phyloP scores from a whole-genome alignment of 2,329 filamentous ascomycete genomes.

The Ilyonectria sp. region DNA sequence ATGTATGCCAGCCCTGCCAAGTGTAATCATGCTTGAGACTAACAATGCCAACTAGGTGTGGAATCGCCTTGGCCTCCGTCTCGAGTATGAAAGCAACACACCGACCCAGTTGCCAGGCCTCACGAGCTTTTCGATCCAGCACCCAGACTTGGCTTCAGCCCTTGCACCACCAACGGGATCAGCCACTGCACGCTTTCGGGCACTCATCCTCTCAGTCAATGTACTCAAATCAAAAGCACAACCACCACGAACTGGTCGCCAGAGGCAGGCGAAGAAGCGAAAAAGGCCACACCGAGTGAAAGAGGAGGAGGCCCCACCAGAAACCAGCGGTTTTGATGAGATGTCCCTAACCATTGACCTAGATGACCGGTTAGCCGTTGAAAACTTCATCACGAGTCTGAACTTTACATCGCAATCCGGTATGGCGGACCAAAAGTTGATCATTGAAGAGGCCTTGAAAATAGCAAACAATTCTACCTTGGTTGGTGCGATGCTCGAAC shows the following conservation, averaged over 20 bases:
- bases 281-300: constrained; percentile 16
- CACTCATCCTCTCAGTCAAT: constrained; percentile 46
- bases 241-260: neutral
- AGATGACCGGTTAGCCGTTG: constrained; percentile 49
- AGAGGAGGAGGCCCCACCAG: neutral
- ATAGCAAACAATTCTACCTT: constrained; percentile 26
- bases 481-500: constrained; percentile 43
- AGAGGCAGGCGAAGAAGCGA: constrained; percentile 28
- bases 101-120: constrained; percentile 32
- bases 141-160: constrained; percentile 53
- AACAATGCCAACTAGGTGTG: constrained; percentile 47
- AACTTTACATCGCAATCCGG: constrained; percentile 22
- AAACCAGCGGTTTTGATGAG: constrained; percentile 7
- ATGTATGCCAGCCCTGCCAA: constrained; percentile 41
- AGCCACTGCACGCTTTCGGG: constrained; percentile 45
- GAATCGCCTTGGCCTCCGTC: constrained; percentile 49
- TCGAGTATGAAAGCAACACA: constrained; percentile 40
- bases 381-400: constrained; percentile 48
- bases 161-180: constrained; percentile 49
- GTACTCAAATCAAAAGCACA: constrained; percentile 29
- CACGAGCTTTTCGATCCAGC: constrained; percentile 55
- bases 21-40: neutral
- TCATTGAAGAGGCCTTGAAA: constrained; percentile 18
- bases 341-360: constrained; percentile 36
- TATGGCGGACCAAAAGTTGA: neutral